A percentile compares a stretch with the other conserved stretches of the same genome.
phyloP scores from a whole-genome alignment of 148 eudicot species.

The Camellia japonica region DNA sequence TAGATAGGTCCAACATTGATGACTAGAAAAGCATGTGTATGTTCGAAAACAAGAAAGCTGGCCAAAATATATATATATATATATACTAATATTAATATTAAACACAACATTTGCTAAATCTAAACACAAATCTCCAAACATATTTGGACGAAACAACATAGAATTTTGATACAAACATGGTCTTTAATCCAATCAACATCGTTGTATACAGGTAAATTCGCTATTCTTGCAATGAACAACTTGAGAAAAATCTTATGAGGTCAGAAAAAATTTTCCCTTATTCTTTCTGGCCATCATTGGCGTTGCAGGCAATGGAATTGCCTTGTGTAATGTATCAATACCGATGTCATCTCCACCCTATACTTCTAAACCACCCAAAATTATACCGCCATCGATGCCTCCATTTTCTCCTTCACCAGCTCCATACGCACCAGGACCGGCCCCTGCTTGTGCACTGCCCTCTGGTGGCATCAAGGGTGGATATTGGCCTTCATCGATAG shows the following conservation, averaged over 20 bases:
- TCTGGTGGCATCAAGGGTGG: constrained; percentile 21
- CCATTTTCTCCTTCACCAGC: not conserved
- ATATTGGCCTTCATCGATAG: constrained; percentile 27
- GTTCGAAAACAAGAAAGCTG: too few relatives aligned
- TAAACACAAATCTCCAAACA: too few relatives aligned
- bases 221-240: not conserved
- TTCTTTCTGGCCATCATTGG: not conserved
- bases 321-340: too few relatives aligned
- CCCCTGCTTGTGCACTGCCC: not conserved
- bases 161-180: not conserved
- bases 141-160: not conserved
- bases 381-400: not conserved
- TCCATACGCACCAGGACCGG: not conserved
- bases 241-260: not conserved
- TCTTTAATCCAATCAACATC: not conserved
- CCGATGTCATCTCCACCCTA: not conserved
- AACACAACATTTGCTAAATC: too few relatives aligned
- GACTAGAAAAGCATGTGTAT: too few relatives aligned
- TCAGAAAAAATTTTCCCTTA: not conserved
- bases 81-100: too few relatives aligned
- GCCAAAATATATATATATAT: too few relatives aligned
- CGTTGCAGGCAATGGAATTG: not conserved
- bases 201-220: not conserved
- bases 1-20: too few relatives aligned
- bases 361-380: too few relatives aligned